A percentile compares a stretch with the other conserved stretches of the same genome.
Conservation (phyloP, 106 monocot species). For the Hemerocallis citrina region DNA sequence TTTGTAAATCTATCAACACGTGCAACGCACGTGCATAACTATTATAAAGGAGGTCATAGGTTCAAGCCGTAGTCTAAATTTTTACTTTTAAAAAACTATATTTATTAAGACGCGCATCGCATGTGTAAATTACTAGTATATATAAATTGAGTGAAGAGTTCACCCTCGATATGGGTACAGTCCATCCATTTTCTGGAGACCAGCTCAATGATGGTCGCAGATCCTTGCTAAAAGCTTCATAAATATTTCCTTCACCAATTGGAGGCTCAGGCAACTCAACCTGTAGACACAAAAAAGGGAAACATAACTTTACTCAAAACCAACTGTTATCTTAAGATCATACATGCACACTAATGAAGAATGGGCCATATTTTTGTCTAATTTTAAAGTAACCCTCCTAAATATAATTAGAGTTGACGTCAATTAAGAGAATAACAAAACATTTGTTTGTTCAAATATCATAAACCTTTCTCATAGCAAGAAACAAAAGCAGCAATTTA, state of each 20-base stretch:
- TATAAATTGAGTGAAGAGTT: background rate
- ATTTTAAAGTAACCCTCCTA: background rate
- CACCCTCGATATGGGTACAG: slow-evolving; percentile 50
- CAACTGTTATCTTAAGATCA: background rate
- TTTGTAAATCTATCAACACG: too few species aligned
- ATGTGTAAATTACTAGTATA: background rate
- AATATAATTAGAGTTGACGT: background rate
- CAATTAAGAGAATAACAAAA: background rate
- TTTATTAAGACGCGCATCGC: background rate
- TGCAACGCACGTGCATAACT: too few species aligned
- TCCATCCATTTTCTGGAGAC: slow-evolving; percentile 61
- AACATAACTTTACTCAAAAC: background rate
- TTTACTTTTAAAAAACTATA: too few species aligned
- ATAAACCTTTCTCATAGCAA: too few species aligned
- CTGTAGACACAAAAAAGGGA: slow-evolving; percentile 20
- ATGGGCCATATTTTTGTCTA: background rate
- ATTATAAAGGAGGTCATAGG: too few species aligned
- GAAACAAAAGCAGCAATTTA: too few species aligned
- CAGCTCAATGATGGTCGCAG: slow-evolving; percentile 64
- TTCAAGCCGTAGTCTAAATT: too few species aligned
- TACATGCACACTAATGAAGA: too few species aligned
- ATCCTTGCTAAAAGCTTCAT: slow-evolving; percentile 42
- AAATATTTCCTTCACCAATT: slow-evolving; percentile 51
- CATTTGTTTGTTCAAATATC: too few species aligned
- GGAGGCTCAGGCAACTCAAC: slow-evolving; percentile 55